Evolutionary conservation across 495 filamentous ascomycete genomes (phyloP).

Genomic region (Patellaria atrata): DNA sequence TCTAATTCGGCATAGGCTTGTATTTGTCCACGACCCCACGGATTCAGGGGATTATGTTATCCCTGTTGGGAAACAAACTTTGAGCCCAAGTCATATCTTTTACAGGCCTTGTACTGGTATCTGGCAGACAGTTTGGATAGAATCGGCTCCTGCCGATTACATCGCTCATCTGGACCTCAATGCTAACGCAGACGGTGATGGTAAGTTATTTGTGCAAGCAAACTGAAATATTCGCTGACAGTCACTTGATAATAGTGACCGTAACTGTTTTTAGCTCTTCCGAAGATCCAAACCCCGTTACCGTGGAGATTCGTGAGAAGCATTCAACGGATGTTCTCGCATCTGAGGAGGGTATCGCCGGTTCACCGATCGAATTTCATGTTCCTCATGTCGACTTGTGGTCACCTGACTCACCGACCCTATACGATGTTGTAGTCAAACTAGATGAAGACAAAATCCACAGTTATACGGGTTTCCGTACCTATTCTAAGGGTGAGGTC

Average conservation of each 20-base stretch:
- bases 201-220: slow-evolving; percentile 31
- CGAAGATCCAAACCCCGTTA: slow-evolving; percentile 6
- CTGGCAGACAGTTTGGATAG: slow-evolving; percentile 57
- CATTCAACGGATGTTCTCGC: not conserved
- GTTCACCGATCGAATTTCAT: slow-evolving; percentile 36
- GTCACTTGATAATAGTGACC: slow-evolving; percentile 17
- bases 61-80: slow-evolving; percentile 50
- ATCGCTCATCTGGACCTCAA: slow-evolving; percentile 40
- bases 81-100: slow-evolving; percentile 46
- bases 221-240: not conserved
- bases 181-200: slow-evolving; percentile 44
- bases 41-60: slow-evolving; percentile 39
- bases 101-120: slow-evolving; percentile 57
- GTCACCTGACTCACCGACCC: slow-evolving; percentile 43
- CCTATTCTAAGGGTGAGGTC: slow-evolving; percentile 37
- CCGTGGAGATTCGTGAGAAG: slow-evolving; percentile 3
- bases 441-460: slow-evolving; percentile 38
- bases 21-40: slow-evolving; percentile 52
- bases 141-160: slow-evolving; percentile 40
- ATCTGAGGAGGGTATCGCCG: slow-evolving; percentile 28
- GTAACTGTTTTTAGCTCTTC: slow-evolving; percentile 24
- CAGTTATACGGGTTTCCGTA: slow-evolving; percentile 57
- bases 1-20: slow-evolving; percentile 27
- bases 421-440: slow-evolving; percentile 47
- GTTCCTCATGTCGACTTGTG: slow-evolving; percentile 40